These are phyloP conservation scores for Zhuliangozyma parablackwelliae DNA, from an alignment of 1,139 yeast species.

Conservation along the genomic window DNA sequence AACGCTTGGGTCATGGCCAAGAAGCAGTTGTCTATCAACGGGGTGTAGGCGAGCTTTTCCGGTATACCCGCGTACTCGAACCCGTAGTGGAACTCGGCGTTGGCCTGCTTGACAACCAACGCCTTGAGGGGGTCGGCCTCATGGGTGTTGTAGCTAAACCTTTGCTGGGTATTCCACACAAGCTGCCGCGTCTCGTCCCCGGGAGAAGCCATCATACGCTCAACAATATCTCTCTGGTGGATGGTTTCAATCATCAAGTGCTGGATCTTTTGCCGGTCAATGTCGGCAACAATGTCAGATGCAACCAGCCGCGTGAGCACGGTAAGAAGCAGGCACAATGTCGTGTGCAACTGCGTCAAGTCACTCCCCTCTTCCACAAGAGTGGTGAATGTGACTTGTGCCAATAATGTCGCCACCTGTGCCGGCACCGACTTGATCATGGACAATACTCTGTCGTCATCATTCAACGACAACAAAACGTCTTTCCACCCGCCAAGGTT, in stretches of 20 bases:
- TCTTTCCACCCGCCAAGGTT: conserved; percentile 7
- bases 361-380: conserved; percentile 24
- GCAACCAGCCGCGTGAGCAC: conserved; percentile 14
- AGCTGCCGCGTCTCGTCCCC: conserved; percentile 8
- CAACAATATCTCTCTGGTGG: conserved; percentile 51
- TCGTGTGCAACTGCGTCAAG: conserved; percentile 2
- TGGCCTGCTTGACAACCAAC: conserved; percentile 52
- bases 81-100: conserved; percentile 57
- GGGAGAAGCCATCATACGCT: conserved; percentile 16
- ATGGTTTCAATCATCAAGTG: conserved; percentile 61
- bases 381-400: conserved; percentile 58
- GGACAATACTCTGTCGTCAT: conserved; percentile 6
- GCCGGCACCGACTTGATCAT: conserved; percentile 36
- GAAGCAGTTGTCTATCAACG: conserved; percentile 62
- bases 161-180: conserved; percentile 53
- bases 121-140: conserved; percentile 22
- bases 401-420: conserved; percentile 55
- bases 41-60: conserved; percentile 74
- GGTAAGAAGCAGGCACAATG: conserved; percentile 10
- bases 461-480: conserved; percentile 9
- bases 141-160: conserved; percentile 35
- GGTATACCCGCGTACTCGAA: conserved; percentile 80
- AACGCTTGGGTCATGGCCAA: conserved; percentile 73
- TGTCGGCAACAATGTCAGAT: conserved; percentile 12
- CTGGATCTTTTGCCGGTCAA: conserved; percentile 51